Percentiles rank a stretch among this genome's conserved stretches.
phyloP scores from a whole-genome alignment of 371 early-diverging fungal genomes.

The Mucor circinelloides region DNA sequence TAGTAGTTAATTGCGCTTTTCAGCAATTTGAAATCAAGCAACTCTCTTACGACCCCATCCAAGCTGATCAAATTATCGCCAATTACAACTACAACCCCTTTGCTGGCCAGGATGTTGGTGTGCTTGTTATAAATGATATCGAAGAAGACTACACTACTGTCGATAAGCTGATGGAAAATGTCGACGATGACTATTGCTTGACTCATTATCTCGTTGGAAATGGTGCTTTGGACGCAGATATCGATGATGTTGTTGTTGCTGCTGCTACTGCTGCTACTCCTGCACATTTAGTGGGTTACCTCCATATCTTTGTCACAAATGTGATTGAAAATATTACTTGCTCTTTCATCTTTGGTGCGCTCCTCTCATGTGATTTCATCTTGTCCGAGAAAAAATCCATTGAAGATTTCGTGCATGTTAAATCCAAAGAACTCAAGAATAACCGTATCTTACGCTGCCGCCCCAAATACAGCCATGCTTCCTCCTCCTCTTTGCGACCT shows the following conservation, averaged over 20 bases:
- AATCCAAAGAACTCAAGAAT: not conserved
- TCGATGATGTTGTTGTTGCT: not conserved
- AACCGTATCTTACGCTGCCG: not conserved
- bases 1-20: not conserved
- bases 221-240: not conserved
- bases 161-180: not conserved
- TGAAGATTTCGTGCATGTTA: not conserved
- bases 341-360: not conserved
- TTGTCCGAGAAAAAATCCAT: slow-evolving; percentile 1
- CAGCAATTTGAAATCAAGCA: not conserved
- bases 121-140: not conserved
- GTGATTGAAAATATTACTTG: not conserved
- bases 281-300: not conserved
- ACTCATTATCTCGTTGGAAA: not conserved
- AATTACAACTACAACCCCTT: not conserved
- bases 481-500: not conserved
- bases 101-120: not conserved
- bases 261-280: not conserved
- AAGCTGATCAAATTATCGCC: not conserved
- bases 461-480: not conserved
- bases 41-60: not conserved
- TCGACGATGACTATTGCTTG: not conserved
- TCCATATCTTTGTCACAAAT: not conserved
- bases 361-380: slow-evolving; percentile 1
- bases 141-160: not conserved